Evolutionary conservation across 202 grass and related monocot genomes (phyloP).

Genomic region (Alloteropsis angusta): DNA sequence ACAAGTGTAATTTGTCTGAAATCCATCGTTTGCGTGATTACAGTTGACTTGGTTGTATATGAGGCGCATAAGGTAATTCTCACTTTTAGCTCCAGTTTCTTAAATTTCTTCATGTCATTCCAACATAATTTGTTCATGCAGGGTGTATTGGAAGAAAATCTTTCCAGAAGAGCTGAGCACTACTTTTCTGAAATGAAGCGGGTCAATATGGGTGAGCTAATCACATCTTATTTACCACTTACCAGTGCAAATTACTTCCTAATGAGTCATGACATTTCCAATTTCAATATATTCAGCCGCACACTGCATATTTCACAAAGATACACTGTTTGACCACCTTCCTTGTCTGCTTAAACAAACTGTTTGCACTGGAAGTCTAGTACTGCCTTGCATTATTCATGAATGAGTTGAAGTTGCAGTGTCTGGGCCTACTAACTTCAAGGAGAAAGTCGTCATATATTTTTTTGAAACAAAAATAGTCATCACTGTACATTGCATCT

Average conservation of each 20-base stretch:
- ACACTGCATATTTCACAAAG: too few species aligned
- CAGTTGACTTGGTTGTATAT: conserved; percentile 60
- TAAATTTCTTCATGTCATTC: not conserved
- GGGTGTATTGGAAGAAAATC: conserved; percentile 53
- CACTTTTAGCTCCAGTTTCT: not conserved
- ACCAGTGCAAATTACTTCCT: not conserved
- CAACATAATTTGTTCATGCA: conserved; percentile 14
- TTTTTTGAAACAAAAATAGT: not conserved
- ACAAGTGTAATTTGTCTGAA: not conserved
- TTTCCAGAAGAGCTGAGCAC: conserved; percentile 78
- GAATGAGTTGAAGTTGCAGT: not conserved
- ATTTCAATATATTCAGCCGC: too few species aligned
- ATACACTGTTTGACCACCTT: too few species aligned
- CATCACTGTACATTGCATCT: not conserved
- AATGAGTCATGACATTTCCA: not conserved
- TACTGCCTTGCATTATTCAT: not conserved
- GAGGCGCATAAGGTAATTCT: conserved; percentile 54
- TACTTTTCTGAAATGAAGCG: conserved; percentile 82
- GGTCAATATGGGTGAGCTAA: conserved; percentile 61
- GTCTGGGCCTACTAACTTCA: not conserved
- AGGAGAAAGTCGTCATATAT: too few species aligned
- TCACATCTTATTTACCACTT: not conserved
- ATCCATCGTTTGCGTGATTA: not conserved
- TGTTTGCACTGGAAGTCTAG: too few species aligned
- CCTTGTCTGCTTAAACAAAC: too few species aligned